A percentile compares a stretch with the other conserved stretches of the same genome.
phyloP scores from a whole-genome alignment of 495 filamentous ascomycete species.

The Aspergillus haitiensis region DNA sequence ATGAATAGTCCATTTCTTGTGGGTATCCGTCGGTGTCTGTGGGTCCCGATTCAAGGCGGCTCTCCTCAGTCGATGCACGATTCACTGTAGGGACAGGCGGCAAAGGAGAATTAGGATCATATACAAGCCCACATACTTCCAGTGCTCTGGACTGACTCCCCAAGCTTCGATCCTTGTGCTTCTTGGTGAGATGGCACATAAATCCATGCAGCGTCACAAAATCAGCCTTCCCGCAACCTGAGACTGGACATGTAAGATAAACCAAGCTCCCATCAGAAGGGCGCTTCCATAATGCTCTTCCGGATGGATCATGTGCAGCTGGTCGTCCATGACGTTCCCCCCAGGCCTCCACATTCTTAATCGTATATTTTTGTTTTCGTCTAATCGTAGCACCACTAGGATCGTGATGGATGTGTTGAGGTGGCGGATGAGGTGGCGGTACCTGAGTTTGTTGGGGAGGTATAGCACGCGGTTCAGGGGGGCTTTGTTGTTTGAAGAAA shows the following conservation, averaged over 20 bases:
- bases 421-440: constrained; percentile 27
- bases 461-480: constrained; percentile 45
- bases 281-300: constrained; percentile 48
- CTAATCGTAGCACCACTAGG: constrained; percentile 35
- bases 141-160: constrained; percentile 49
- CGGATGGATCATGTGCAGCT: constrained; percentile 47
- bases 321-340: constrained; percentile 50
- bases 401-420: constrained; percentile 37
- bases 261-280: constrained; percentile 49
- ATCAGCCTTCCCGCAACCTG: constrained; percentile 47
- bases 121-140: constrained; percentile 48
- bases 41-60: constrained; percentile 33
- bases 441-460: constrained; percentile 36
- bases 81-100: constrained; percentile 38
- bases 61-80: constrained; percentile 44
- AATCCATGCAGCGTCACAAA: constrained; percentile 51
- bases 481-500: constrained; percentile 53
- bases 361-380: constrained; percentile 53
- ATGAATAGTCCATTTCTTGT: constrained; percentile 40
- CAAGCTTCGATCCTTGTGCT: constrained; percentile 50
- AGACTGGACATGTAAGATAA: constrained; percentile 47
- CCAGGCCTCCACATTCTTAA: constrained; percentile 53
- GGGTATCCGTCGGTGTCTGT: constrained; percentile 35
- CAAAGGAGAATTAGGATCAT: constrained; percentile 44
- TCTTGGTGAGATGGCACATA: constrained; percentile 54